A percentile compares a stretch with the other conserved stretches of the same genome.
phyloP scores from a whole-genome alignment of 2,329 filamentous ascomycete species.

The Pestalotiopsis sp. region DNA sequence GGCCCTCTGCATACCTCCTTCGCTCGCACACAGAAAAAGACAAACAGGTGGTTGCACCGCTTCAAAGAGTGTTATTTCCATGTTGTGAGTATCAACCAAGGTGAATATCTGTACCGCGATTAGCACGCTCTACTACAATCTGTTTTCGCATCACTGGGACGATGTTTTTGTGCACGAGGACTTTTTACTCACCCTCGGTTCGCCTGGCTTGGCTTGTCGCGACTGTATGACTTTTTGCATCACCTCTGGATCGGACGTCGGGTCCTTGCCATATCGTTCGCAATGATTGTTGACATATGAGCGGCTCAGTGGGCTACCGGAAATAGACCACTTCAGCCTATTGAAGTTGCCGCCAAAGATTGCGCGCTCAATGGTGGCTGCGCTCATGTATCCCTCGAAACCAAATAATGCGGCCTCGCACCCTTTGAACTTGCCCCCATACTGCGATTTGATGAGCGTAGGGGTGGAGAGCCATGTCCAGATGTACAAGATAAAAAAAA shows the following conservation, averaged over 20 bases:
- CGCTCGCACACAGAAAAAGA: not conserved
- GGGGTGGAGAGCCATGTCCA: not conserved
- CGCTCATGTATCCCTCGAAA: too few species aligned
- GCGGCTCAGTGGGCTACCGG: too few species aligned
- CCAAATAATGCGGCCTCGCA: too few species aligned
- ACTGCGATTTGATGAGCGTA: not conserved
- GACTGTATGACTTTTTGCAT: not conserved
- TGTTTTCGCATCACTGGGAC: not conserved
- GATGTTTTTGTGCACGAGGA: not conserved
- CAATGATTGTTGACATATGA: too few species aligned
- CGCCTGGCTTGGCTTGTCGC: not conserved
- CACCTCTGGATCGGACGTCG: not conserved
- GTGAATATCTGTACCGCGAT: not conserved
- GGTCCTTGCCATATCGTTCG: not conserved
- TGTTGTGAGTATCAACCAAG: not conserved
- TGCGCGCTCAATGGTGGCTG: too few species aligned
- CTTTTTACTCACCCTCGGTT: not conserved
- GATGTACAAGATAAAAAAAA: not conserved
- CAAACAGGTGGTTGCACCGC: not conserved
- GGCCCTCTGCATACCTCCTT: not conserved
- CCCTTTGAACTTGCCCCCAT: too few species aligned
- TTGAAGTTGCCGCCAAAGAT: too few species aligned
- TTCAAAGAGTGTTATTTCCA: not conserved
- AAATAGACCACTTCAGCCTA: too few species aligned
- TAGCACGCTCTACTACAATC: not conserved